Conservation (phyloP, 2,329 filamentous ascomycete genomes). For the Colletotrichum tamarilloi region DNA sequence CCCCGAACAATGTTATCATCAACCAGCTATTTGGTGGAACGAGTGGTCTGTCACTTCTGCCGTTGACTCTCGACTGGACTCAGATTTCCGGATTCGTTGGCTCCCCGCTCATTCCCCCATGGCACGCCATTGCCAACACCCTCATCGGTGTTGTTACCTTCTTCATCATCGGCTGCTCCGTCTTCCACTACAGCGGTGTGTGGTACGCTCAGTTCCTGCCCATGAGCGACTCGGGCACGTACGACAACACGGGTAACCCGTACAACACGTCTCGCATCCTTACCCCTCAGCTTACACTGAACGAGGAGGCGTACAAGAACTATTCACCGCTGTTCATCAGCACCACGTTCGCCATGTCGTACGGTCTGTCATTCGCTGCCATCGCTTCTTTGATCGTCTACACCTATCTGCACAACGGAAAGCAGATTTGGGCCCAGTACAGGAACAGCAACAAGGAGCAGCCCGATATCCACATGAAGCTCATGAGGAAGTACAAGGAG, state of each 20-base stretch:
- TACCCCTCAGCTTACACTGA: constrained; percentile 69
- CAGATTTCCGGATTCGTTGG: constrained; percentile 76
- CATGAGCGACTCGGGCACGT: constrained; percentile 76
- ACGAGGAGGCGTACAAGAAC: constrained; percentile 71
- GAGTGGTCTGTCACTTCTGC: constrained; percentile 74
- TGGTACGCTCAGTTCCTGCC: constrained; percentile 75
- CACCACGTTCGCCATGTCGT: constrained; percentile 77
- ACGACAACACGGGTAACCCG: constrained; percentile 73
- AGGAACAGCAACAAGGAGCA: constrained; percentile 68
- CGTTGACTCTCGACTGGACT: constrained; percentile 83
- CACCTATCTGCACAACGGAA: constrained; percentile 73
- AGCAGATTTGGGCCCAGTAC: constrained; percentile 73
- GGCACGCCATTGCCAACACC: constrained; percentile 80
- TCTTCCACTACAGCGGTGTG: constrained; percentile 72
- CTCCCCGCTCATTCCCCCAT: constrained; percentile 77
- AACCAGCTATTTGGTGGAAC: constrained; percentile 80
- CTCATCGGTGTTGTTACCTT: constrained; percentile 74
- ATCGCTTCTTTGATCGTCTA: constrained; percentile 77
- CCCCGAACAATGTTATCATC: constrained; percentile 73
- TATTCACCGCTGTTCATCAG: constrained; percentile 79
- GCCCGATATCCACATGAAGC: constrained; percentile 72
- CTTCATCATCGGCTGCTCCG: constrained; percentile 68
- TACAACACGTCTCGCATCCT: constrained; percentile 76
- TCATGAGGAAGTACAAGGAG: constrained; percentile 72
- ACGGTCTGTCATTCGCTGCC: constrained; percentile 78